phyloP scores from a whole-genome alignment of 495 filamentous ascomycete genomes.

The Halenospora varia region DNA sequence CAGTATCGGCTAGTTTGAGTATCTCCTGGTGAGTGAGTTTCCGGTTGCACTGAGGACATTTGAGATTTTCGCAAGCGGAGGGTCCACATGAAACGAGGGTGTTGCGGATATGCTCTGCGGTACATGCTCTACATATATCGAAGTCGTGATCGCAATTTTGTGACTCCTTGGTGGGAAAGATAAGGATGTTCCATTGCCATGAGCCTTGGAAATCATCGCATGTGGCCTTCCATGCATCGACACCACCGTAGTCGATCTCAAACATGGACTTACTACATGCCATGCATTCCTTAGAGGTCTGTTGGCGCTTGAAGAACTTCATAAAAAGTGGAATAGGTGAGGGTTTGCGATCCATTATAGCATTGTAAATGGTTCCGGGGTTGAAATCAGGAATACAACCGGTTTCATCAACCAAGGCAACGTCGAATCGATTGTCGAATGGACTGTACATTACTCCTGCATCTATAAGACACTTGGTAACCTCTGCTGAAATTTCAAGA shows the following conservation, averaged over 20 bases:
- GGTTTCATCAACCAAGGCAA: constrained; percentile 7
- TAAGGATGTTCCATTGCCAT: constrained; percentile 8
- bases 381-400: constrained; percentile 6
- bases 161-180: constrained; percentile 2
- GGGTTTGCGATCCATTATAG: background rate
- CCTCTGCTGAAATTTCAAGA: background rate
- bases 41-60: background rate
- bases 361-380: constrained; percentile 1
- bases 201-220: constrained; percentile 1
- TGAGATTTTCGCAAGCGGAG: constrained; percentile 4
- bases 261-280: constrained; percentile 7
- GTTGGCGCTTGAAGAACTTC: constrained; percentile 2
- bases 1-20: constrained; percentile 1
- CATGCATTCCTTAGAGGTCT: background rate
- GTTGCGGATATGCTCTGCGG: constrained; percentile 3
- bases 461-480: background rate
- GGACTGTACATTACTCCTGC: constrained; percentile 5
- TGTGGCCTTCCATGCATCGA: background rate
- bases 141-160: constrained; percentile 11
- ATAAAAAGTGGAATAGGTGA: constrained; percentile 3
- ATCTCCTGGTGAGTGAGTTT: constrained; percentile 1
- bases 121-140: constrained; percentile 7
- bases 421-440: constrained; percentile 5
- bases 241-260: constrained; percentile 5
- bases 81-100: background rate